Evolutionary conservation across 495 filamentous ascomycete species (phyloP).

Genomic region (Trichodelitschia bisporula): DNA sequence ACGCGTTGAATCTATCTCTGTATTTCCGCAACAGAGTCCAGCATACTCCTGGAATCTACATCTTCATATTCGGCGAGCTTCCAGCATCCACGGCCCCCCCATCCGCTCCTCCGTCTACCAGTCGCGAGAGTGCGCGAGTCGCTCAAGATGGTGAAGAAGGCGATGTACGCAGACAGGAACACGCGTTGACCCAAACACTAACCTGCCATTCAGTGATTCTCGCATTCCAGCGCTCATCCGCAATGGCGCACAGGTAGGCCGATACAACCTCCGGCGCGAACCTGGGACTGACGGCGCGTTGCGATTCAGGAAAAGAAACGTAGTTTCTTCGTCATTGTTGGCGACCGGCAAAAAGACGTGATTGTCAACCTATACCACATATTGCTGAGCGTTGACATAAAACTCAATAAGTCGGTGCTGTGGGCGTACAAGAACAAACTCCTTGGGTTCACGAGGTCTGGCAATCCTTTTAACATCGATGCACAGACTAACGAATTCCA

Average conservation of each 20-base stretch:
- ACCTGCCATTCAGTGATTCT: slow-evolving; percentile 35
- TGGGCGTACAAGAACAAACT: slow-evolving; percentile 99
- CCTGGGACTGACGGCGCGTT: too few species aligned
- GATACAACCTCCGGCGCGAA: too few species aligned
- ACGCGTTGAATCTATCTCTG: too few species aligned
- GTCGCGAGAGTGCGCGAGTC: too few species aligned
- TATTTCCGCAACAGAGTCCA: too few species aligned
- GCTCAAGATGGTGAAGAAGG: slow-evolving; percentile 18
- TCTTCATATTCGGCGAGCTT: too few species aligned
- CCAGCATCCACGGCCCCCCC: too few species aligned
- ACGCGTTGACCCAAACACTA: neutral
- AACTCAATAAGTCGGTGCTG: slow-evolving; percentile 87
- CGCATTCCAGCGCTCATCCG: slow-evolving; percentile 89
- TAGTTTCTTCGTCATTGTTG: slow-evolving; percentile 91
- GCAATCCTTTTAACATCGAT: neutral
- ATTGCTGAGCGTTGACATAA: slow-evolving; percentile 67
- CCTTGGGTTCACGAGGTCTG: slow-evolving; percentile 56
- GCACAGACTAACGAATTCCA: slow-evolving; percentile 10
- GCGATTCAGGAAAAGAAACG: slow-evolving; percentile 81
- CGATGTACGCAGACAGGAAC: slow-evolving; percentile 11
- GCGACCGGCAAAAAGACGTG: slow-evolving; percentile 88
- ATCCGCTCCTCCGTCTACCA: too few species aligned
- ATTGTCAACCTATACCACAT: slow-evolving; percentile 92
- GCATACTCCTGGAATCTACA: too few species aligned
- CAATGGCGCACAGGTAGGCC: slow-evolving; percentile 61